phyloP scores from a whole-genome alignment of 179 eudicot genomes.

The Spinacia oleracea region DNA sequence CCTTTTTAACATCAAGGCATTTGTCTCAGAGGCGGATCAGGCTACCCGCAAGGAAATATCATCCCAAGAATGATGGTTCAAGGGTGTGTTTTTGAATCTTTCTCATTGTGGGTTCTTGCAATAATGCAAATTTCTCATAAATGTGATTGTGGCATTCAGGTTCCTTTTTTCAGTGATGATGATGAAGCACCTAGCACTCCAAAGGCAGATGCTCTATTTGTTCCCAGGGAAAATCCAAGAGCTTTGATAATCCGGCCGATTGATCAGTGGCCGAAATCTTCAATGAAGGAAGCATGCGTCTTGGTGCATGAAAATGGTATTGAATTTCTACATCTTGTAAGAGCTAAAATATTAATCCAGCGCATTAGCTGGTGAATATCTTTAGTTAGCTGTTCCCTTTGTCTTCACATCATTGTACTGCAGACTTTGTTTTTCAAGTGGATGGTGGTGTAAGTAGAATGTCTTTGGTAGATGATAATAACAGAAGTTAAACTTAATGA shows the following conservation, averaged over 20 bases:
- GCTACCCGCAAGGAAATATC: conserved; percentile 88
- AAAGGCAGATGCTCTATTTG: conserved; percentile 86
- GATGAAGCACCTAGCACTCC: conserved; percentile 84
- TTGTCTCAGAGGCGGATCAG: conserved; percentile 84
- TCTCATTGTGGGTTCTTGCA: neutral
- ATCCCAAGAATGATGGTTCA: conserved; percentile 70
- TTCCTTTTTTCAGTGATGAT: conserved; percentile 83
- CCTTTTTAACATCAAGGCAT: conserved; percentile 84
- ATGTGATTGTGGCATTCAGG: conserved; percentile 44
- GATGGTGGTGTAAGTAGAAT: neutral
- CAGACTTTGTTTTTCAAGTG: neutral
- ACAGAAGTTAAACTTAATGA: neutral
- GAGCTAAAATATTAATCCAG: neutral
- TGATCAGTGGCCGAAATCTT: conserved; percentile 73
- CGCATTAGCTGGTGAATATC: neutral
- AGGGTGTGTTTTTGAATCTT: conserved; percentile 46
- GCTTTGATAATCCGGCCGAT: conserved; percentile 80
- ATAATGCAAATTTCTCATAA: neutral
- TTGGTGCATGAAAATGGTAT: conserved; percentile 66
- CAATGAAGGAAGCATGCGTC: conserved; percentile 42
- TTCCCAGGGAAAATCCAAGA: conserved; percentile 97
- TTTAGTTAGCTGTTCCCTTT: neutral
- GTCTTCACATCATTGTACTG: neutral
- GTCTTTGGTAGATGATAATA: neutral
- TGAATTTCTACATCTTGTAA: neutral